Evolutionary conservation across 1,284 basidiomycete species (phyloP), one percentile per base, ranked within the genome.

Genomic region (Fomitopsis palustris): DNA sequence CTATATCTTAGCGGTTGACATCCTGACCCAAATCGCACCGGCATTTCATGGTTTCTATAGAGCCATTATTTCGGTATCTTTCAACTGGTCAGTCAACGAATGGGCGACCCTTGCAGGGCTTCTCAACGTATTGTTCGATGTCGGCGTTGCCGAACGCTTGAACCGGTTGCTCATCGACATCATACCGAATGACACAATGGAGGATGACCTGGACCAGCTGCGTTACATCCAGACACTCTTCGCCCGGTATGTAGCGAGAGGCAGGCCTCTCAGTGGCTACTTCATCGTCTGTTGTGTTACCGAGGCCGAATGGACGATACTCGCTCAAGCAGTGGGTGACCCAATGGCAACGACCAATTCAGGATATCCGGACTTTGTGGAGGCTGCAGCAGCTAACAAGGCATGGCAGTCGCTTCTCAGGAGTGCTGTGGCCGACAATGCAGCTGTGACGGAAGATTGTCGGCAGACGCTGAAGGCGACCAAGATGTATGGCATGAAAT

Each of bases 1-100:
- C 27, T 56, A 55, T 55, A 17, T 60, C 59, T 10, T 66, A 90
- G 93, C 90, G 1, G 76, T 87, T 31, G 81, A 87, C 63, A 80
- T 91, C 33, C 77, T 96, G 19, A 86, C 87, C 0, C 90, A 92
- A 65, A 76, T 89, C 53, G 87, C 87, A 21, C 94, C 95, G 10
- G 84, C 90, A 29, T 81, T 96, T 58, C 93, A 96, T 71, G 94
- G 94, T 14, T 77, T 95, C 41, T 93, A 95, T 70, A 85, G 94
- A 38, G 93, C 94, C 14, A 83, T 95, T 60, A 90, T 87, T 49
- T 88, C 89, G 14, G 87, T 86, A 2, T 79, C 85, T 1, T 95
- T 90, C 67, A 77, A 81, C 23, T 96, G 93, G 93, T 82, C 81
- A 19, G 69, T 85, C 31, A 63, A 74, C 8, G 87, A 93, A 66